Evolutionary conservation across 2,329 filamentous ascomycete genomes (phyloP).

Genomic region (Aspergillus thermomutatus): DNA sequence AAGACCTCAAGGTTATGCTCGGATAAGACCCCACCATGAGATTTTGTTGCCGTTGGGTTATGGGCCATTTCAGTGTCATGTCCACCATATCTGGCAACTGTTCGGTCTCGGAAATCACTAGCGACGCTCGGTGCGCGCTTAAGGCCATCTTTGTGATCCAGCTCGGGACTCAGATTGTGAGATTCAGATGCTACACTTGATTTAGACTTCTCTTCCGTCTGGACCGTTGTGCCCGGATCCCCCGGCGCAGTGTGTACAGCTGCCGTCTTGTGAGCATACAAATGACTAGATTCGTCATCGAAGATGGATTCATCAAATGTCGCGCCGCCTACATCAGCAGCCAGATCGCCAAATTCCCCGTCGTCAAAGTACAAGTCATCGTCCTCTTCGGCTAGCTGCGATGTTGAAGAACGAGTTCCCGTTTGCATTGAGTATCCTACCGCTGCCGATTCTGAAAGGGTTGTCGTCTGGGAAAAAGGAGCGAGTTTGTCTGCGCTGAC

Average conservation of each 20-base stretch:
- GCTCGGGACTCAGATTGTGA: conserved; percentile 8
- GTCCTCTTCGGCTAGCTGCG: conserved; percentile 15
- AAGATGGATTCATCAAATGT: conserved; percentile 48
- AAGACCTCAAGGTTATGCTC: conserved; percentile 66
- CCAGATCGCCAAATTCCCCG: conserved; percentile 43
- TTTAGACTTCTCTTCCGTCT: background rate
- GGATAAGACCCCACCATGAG: conserved; percentile 41
- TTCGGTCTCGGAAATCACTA: conserved; percentile 27
- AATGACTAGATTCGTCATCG: conserved; percentile 44
- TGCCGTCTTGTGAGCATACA: conserved; percentile 38
- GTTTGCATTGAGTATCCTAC: background rate
- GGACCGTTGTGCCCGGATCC: conserved; percentile 7
- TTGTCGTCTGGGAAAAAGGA: background rate
- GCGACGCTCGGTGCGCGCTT: conserved; percentile 36
- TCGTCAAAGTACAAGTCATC: conserved; percentile 49
- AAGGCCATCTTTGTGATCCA: conserved; percentile 16
- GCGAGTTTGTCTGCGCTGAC: background rate
- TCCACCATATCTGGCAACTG: conserved; percentile 18
- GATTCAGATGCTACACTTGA: conserved; percentile 10
- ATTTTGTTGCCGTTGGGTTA: conserved; percentile 34
- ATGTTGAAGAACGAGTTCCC: background rate
- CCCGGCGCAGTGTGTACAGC: conserved; percentile 11
- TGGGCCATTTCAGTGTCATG: conserved; percentile 24
- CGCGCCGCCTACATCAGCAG: conserved; percentile 27
- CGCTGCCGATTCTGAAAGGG: background rate